Evolutionary conservation across 345 rosid species (phyloP).

Genomic region (Kernera saxatilis): DNA sequence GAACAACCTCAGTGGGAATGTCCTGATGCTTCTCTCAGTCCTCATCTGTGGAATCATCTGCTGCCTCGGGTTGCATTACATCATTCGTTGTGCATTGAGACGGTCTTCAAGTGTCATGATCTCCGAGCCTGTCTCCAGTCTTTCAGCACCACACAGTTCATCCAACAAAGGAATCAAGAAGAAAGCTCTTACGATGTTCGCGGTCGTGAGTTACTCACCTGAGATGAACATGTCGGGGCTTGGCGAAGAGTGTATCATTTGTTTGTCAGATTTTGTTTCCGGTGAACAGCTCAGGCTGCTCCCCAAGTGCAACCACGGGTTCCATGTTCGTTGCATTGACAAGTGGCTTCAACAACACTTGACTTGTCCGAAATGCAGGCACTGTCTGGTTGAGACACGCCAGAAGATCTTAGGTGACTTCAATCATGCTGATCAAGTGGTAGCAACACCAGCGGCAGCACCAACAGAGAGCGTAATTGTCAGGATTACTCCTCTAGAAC

Average conservation of each 20-base stretch:
- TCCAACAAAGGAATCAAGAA: conserved; percentile 37
- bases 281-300: conserved; percentile 44
- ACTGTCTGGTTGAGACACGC: conserved; percentile 34
- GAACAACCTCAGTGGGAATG: conserved; percentile 36
- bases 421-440: conserved; percentile 2
- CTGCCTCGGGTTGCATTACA: conserved; percentile 44
- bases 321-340: conserved; percentile 47
- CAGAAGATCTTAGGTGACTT: conserved; percentile 29
- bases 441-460: not conserved
- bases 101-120: conserved; percentile 39
- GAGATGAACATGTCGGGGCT: not conserved
- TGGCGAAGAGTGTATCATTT: no score
- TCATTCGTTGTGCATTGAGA: conserved; percentile 43
- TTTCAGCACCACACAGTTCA: conserved; percentile 5
- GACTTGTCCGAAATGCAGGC: conserved; percentile 57
- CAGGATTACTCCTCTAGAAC: conserved; percentile 31
- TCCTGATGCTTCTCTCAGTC: conserved; percentile 39
- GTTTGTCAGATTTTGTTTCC: conserved; percentile 27
- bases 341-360: conserved; percentile 46
- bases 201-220: conserved; percentile 15
- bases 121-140: conserved; percentile 23
- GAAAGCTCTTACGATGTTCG: conserved; percentile 44
- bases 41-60: conserved; percentile 50
- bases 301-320: conserved; percentile 49
- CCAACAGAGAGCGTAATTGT: conserved; percentile 10